A percentile compares a stretch with the other conserved stretches of the same genome.
Evolutionary conservation across 129 eudicot species (phyloP).

Genomic region (Oenanthe sinensis): DNA sequence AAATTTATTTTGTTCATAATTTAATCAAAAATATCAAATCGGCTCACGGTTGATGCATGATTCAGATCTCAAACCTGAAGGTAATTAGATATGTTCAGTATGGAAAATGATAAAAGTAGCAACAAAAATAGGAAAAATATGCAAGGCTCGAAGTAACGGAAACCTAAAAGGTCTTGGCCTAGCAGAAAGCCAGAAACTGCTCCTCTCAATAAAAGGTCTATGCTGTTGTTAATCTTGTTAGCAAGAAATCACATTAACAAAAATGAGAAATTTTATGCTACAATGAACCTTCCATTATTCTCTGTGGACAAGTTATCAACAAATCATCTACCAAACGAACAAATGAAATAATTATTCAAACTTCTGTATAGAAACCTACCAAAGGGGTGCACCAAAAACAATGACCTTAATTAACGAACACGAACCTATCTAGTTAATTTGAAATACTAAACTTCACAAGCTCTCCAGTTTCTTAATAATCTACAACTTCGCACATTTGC

Average conservation of each 20-base stretch:
- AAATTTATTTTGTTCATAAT: too few relatives aligned
- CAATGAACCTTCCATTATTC: background rate
- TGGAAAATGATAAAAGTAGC: background rate
- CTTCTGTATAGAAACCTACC: conserved; percentile 18
- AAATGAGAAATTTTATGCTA: background rate
- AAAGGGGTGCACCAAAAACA: background rate
- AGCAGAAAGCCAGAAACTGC: background rate
- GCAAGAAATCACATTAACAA: background rate
- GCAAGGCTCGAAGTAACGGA: background rate
- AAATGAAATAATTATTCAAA: conserved; percentile 22
- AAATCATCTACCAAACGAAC: conserved; percentile 11
- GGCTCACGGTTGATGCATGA: background rate
- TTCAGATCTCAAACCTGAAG: background rate
- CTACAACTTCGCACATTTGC: background rate
- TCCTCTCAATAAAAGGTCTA: background rate
- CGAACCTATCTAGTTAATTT: background rate
- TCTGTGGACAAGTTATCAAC: background rate
- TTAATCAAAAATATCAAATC: too few relatives aligned
- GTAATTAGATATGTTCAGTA: too few relatives aligned
- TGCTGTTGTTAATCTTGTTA: too few relatives aligned
- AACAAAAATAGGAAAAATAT: background rate
- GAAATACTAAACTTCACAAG: background rate
- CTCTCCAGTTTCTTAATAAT: background rate
- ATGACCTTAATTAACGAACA: background rate
- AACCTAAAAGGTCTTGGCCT: background rate